Conservation (phyloP, 148 eudicot species). For the Arbutus unedo region DNA sequence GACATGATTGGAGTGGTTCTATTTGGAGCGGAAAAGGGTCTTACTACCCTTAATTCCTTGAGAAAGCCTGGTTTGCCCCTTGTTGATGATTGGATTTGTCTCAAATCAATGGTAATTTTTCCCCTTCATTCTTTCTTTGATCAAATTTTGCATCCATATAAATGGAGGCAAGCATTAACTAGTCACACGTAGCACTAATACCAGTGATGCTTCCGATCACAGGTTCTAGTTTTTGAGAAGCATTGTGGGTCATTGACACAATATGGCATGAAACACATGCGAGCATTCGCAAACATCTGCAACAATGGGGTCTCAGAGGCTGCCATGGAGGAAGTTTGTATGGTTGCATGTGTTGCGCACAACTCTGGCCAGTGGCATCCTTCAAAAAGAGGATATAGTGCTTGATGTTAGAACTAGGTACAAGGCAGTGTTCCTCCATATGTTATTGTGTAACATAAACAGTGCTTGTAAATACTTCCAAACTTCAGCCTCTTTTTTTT, state of each 20-base stretch:
- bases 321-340: constrained; percentile 53
- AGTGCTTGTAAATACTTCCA: not conserved
- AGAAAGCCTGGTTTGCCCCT: constrained; percentile 51
- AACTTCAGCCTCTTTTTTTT: too few species aligned
- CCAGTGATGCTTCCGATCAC: not conserved
- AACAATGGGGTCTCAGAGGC: constrained; percentile 38
- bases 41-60: constrained; percentile 37
- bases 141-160: not conserved
- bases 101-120: constrained; percentile 68
- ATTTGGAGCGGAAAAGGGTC: constrained; percentile 54
- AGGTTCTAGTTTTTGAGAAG: constrained; percentile 78
- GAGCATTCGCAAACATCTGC: constrained; percentile 92
- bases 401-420: constrained; percentile 19
- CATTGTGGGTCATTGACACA: constrained; percentile 84
- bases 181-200: not conserved
- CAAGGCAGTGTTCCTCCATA: not conserved
- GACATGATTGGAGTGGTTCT: constrained; percentile 54
- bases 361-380: constrained; percentile 22
- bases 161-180: not conserved
- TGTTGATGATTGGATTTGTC: constrained; percentile 88
- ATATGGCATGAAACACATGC: constrained; percentile 94
- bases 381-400: constrained; percentile 35
- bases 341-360: constrained; percentile 29
- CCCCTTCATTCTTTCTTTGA: not conserved
- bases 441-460: constrained; percentile 11